Evolutionary conservation across 176 grass and related monocot genomes (phyloP).

Genomic region (Calamus simplicifolius): DNA sequence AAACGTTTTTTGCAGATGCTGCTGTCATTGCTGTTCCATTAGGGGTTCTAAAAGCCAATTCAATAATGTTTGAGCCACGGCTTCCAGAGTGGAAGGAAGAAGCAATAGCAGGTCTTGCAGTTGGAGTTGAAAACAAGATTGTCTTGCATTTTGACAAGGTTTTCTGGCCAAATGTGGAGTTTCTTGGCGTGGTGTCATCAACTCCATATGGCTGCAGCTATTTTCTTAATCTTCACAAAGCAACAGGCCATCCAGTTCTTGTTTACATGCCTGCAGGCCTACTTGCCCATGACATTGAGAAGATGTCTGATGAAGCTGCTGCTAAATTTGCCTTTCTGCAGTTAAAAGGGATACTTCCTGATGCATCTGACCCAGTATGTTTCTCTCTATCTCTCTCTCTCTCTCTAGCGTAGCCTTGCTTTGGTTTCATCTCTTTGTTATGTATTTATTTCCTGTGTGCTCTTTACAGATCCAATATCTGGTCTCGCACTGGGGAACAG

Average conservation of each 20-base stretch:
- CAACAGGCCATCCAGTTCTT: slow-evolving; percentile 62
- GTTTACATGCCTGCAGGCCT: slow-evolving; percentile 89
- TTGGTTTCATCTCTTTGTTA: neutral
- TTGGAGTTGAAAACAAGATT: slow-evolving; percentile 80
- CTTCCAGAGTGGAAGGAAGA: slow-evolving; percentile 74
- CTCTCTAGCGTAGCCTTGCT: neutral
- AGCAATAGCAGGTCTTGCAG: slow-evolving; percentile 57
- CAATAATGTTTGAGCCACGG: slow-evolving; percentile 82
- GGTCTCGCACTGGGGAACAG: slow-evolving; percentile 82
- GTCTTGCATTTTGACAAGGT: slow-evolving; percentile 62
- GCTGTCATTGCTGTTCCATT: slow-evolving; percentile 87
- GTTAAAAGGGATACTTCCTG: slow-evolving; percentile 67
- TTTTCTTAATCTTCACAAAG: slow-evolving; percentile 93
- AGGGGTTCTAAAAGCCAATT: slow-evolving; percentile 81
- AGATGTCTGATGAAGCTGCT: slow-evolving; percentile 55
- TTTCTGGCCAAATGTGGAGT: slow-evolving; percentile 89
- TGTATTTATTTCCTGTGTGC: neutral
- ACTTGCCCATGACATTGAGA: slow-evolving; percentile 70
- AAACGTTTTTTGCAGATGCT: slow-evolving; percentile 46
- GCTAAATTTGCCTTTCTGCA: slow-evolving; percentile 47
- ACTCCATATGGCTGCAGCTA: slow-evolving; percentile 78
- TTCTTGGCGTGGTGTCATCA: slow-evolving; percentile 53
- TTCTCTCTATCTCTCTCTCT: no score
- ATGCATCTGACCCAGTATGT: slow-evolving; percentile 59
- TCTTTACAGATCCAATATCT: slow-evolving; percentile 69